These are phyloP conservation scores for Clavispora vitiphila DNA, from an alignment of 805 yeast genomes.

Conservation along the genomic window DNA sequence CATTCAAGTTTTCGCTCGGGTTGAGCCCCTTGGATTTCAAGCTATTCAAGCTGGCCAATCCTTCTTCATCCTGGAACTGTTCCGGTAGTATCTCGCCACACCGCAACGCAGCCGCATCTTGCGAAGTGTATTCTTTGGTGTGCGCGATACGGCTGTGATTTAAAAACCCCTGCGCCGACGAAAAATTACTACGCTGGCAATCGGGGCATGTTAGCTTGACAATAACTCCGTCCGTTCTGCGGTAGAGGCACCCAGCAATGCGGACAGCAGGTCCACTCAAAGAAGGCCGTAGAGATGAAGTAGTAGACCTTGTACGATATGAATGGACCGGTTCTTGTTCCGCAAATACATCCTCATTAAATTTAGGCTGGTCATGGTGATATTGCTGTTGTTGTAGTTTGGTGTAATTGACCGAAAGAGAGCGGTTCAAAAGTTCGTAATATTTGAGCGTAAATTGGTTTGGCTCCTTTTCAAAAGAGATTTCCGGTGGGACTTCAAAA, in stretches of 20 bases:
- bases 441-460: slow-evolving; percentile 42
- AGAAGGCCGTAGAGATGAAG: slow-evolving; percentile 51
- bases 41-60: slow-evolving; percentile 32
- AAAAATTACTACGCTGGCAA: slow-evolving; percentile 65
- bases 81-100: slow-evolving; percentile 56
- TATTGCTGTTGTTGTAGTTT: slow-evolving; percentile 17
- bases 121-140: slow-evolving; percentile 62
- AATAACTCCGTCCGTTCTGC: slow-evolving; percentile 65
- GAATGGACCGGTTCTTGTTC: slow-evolving; percentile 19
- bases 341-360: slow-evolving; percentile 9
- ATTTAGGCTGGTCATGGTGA: slow-evolving; percentile 8
- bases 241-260: slow-evolving; percentile 48
- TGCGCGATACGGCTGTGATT: slow-evolving; percentile 76
- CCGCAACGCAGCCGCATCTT: slow-evolving; percentile 66
- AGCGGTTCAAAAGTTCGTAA: slow-evolving; percentile 30
- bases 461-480: slow-evolving; percentile 39
- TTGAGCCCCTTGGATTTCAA: slow-evolving; percentile 34
- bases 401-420: slow-evolving; percentile 30
- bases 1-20: slow-evolving; percentile 38
- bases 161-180: slow-evolving; percentile 75
- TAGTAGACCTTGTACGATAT: slow-evolving; percentile 47
- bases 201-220: slow-evolving; percentile 65
- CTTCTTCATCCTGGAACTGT: slow-evolving; percentile 54
- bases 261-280: slow-evolving; percentile 14
- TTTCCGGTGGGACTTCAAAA: slow-evolving; percentile 37